Percentiles rank a stretch among this genome's conserved stretches.
Conservation (phyloP, 1,284 basidiomycete species). For the Cryptococcus maquisensis region DNA sequence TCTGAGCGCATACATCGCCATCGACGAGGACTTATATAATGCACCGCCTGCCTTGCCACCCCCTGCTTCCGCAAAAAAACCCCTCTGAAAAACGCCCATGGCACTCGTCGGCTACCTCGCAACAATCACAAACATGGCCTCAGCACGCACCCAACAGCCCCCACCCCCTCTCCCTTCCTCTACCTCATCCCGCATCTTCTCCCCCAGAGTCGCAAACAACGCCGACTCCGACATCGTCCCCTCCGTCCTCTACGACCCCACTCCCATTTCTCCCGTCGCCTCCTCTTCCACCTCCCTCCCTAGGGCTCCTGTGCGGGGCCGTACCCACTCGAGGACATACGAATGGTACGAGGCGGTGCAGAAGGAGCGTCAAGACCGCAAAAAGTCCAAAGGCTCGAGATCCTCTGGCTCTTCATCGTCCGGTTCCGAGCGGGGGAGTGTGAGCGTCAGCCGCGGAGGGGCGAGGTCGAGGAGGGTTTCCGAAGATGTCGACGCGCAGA, state of each 20-base stretch:
- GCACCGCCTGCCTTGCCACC: background rate
- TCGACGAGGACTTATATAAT: background rate
- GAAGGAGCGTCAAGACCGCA: background rate
- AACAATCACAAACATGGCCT: background rate
- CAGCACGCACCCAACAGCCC: background rate
- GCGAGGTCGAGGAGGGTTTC: background rate
- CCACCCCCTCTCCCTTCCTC: background rate
- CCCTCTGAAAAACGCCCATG: background rate
- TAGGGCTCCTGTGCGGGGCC: background rate
- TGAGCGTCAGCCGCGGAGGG: background rate
- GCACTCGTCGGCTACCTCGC: background rate
- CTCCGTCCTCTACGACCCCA: constrained; percentile 11
- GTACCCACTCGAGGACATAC: constrained; percentile 5
- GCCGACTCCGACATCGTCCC: constrained; percentile 17
- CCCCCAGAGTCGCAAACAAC: background rate
- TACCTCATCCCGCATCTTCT: background rate
- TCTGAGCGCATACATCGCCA: background rate
- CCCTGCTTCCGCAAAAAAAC: background rate
- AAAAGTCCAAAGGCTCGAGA: background rate
- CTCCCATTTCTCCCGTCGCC: background rate
- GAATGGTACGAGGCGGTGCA: constrained; percentile 1
- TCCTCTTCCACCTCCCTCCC: constrained; percentile 1
- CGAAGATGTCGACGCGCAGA: constrained; percentile 3
- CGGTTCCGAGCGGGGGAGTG: background rate
- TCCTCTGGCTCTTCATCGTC: background rate